A percentile compares a stretch with the other conserved stretches of the same genome.
phyloP scores from a whole-genome alignment of 1,284 basidiomycete species.

The Taiwanofungus camphoratus region DNA sequence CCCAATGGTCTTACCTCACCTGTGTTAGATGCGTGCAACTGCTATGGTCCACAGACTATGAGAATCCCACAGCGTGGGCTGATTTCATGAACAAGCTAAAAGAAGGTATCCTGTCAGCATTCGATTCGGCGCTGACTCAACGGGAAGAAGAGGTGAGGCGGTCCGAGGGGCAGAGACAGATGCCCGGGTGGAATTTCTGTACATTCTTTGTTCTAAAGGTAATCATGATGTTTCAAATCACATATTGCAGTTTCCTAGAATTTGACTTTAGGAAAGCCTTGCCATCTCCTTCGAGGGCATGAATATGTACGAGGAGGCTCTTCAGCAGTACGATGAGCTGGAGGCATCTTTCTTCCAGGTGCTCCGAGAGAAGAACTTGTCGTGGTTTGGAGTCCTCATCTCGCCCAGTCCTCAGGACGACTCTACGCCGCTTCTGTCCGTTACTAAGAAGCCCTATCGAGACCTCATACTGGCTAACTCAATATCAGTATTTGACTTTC shows the following conservation, averaged over 20 bases:
- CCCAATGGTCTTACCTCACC: slow-evolving; percentile 2
- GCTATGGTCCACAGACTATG: slow-evolving; percentile 57
- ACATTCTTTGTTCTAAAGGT: slow-evolving; percentile 95
- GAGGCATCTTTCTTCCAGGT: slow-evolving; percentile 83
- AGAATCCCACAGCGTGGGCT: slow-evolving; percentile 83
- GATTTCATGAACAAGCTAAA: slow-evolving; percentile 89
- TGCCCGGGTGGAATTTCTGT: slow-evolving; percentile 96
- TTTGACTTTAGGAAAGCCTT: slow-evolving; percentile 73
- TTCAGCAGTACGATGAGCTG: slow-evolving; percentile 88
- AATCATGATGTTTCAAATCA: background rate
- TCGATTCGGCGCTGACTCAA: slow-evolving; percentile 73
- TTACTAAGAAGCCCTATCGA: slow-evolving; percentile 80
- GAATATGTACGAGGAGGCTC: slow-evolving; percentile 84
- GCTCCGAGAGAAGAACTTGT: slow-evolving; percentile 74
- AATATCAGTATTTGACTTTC: slow-evolving; percentile 92
- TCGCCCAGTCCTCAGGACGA: slow-evolving; percentile 72
- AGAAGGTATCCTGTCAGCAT: slow-evolving; percentile 78
- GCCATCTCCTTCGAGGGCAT: slow-evolving; percentile 91
- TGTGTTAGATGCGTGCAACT: slow-evolving; percentile 71
- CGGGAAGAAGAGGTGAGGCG: slow-evolving; percentile 86
- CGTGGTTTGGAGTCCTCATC: slow-evolving; percentile 87
- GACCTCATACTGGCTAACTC: slow-evolving; percentile 87
- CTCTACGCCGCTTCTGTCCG: slow-evolving; percentile 74
- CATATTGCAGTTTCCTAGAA: slow-evolving; percentile 3
- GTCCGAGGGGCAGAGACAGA: slow-evolving; percentile 79